Percentiles rank a stretch among this genome's conserved stretches.
These are phyloP conservation scores for Melastoma candidum DNA, from an alignment of 441 rosid genomes.

Conservation along the genomic window DNA sequence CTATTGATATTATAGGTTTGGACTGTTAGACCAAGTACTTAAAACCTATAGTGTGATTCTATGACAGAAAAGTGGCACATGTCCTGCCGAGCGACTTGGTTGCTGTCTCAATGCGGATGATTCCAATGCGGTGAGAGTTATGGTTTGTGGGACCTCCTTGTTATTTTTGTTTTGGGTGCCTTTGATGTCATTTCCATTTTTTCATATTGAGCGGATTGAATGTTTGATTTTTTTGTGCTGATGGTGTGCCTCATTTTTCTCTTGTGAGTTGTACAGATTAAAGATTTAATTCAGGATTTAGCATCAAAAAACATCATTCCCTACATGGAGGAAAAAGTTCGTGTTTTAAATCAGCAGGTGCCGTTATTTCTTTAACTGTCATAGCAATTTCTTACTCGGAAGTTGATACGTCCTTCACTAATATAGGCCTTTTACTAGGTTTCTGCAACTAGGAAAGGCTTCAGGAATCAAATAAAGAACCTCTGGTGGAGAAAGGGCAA, in stretches of 20 bases:
- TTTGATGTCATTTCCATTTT: slow-evolving; percentile 3
- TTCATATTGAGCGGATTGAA: slow-evolving; percentile 12
- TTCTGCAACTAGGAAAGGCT: slow-evolving; percentile 94
- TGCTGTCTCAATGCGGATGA: slow-evolving; percentile 70
- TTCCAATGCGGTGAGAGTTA: slow-evolving; percentile 50
- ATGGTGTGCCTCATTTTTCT: neutral
- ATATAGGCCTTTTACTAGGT: slow-evolving; percentile 33
- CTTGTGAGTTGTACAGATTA: slow-evolving; percentile 42
- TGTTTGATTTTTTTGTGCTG: neutral
- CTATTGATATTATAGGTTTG: slow-evolving; percentile 9
- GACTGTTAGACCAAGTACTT: slow-evolving; percentile 12
- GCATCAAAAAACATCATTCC: slow-evolving; percentile 91
- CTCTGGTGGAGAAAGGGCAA: slow-evolving; percentile 99
- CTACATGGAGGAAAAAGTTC: slow-evolving; percentile 94
- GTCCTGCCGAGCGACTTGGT: slow-evolving; percentile 49
- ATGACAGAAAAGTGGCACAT: slow-evolving; percentile 57
- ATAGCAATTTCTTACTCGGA: slow-evolving; percentile 6
- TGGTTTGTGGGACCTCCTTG: neutral
- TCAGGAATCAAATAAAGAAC: slow-evolving; percentile 88
- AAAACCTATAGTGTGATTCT: slow-evolving; percentile 21
- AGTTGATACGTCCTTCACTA: slow-evolving; percentile 4
- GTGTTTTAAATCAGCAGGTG: slow-evolving; percentile 91
- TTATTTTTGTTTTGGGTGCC: slow-evolving; percentile 8
- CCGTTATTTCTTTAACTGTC: slow-evolving; percentile 12
- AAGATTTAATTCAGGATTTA: slow-evolving; percentile 83